Conservation (phyloP, 352 stramenopile genomes). For the Globisporangium okanoganense region DNA sequence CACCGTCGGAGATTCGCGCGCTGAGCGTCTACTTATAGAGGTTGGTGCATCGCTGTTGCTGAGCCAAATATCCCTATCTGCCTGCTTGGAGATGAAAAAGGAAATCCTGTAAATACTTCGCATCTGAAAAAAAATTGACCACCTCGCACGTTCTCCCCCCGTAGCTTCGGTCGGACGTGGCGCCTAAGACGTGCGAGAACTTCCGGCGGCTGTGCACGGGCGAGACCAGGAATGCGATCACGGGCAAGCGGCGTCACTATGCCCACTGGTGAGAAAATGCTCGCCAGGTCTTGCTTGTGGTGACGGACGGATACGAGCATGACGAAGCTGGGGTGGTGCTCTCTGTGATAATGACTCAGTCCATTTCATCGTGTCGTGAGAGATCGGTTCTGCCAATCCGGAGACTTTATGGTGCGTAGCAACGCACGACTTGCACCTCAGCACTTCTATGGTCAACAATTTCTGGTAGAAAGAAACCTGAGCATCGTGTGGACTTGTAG, state of each 20-base stretch:
- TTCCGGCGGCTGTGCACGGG: constrained; percentile 96
- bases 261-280: constrained; percentile 32
- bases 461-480: no score
- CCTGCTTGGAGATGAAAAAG: background rate
- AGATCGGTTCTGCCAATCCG: constrained; percentile 89
- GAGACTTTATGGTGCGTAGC: constrained; percentile 78
- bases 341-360: constrained; percentile 17
- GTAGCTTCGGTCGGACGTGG: constrained; percentile 91
- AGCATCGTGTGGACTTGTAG: constrained; percentile 14
- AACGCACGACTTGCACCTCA: background rate
- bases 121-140: background rate
- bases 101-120: no score
- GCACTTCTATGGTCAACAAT: no score
- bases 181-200: constrained; percentile 95
- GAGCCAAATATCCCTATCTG: background rate
- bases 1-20: constrained; percentile 79
- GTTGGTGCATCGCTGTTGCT: constrained; percentile 14
- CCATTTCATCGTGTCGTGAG: constrained; percentile 91
- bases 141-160: background rate
- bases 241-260: constrained; percentile 52
- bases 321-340: background rate
- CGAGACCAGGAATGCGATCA: constrained; percentile 62
- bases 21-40: constrained; percentile 92
- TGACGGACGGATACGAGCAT: background rate
- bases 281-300: constrained; percentile 12